Percentiles rank a stretch among this genome's conserved stretches.
Evolutionary conservation across 2,329 filamentous ascomycete genomes (phyloP).

Genomic region (Corynespora cassiicola): DNA sequence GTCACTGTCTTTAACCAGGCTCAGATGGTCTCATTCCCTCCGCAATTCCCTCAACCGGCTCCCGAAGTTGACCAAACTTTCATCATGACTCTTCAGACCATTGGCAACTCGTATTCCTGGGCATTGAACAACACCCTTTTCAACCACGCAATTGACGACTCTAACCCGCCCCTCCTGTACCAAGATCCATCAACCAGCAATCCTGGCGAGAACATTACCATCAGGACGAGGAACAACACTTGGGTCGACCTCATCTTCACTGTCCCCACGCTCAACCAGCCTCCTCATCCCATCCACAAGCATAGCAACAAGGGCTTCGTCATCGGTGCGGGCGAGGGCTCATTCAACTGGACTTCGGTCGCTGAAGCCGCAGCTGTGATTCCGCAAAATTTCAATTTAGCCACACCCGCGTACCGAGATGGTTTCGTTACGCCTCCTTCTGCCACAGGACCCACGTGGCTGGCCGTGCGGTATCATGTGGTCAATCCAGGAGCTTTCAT

Average conservation of each 20-base stretch:
- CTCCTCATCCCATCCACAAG: slow-evolving; percentile 69
- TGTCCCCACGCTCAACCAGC: slow-evolving; percentile 45
- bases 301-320: slow-evolving; percentile 67
- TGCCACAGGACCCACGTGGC: slow-evolving; percentile 39
- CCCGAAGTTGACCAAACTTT: slow-evolving; percentile 55
- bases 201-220: slow-evolving; percentile 55
- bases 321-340: slow-evolving; percentile 57
- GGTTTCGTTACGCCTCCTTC: slow-evolving; percentile 48
- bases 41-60: slow-evolving; percentile 48
- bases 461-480: slow-evolving; percentile 54
- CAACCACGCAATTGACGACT: slow-evolving; percentile 43
- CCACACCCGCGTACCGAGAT: slow-evolving; percentile 62
- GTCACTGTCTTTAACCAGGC: slow-evolving; percentile 51
- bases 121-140: slow-evolving; percentile 56
- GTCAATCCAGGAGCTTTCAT: slow-evolving; percentile 56
- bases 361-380: slow-evolving; percentile 56
- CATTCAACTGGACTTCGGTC: slow-evolving; percentile 61
- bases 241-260: slow-evolving; percentile 42
- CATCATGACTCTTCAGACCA: slow-evolving; percentile 38
- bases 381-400: slow-evolving; percentile 63
- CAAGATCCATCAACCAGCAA: slow-evolving; percentile 37
- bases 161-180: slow-evolving; percentile 56
- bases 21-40: slow-evolving; percentile 56
- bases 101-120: slow-evolving; percentile 59
- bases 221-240: slow-evolving; percentile 36